Evolutionary conservation across 768 basidiomycete genomes (phyloP), one percentile per base, ranked within the genome.

Genomic region (Amanita inopinata): DNA sequence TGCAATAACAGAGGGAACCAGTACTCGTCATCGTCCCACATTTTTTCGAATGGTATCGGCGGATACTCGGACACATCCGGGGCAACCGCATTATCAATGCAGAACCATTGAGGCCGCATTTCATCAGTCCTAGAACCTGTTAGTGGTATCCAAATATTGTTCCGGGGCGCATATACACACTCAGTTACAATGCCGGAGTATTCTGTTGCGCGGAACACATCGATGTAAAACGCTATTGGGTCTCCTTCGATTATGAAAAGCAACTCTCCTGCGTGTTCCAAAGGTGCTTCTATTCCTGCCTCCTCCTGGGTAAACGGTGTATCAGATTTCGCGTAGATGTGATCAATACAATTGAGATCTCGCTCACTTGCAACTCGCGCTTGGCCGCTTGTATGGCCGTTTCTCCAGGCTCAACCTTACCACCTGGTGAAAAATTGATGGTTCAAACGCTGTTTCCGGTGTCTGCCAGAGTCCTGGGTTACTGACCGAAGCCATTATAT

Each of bases 51-150:
- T 0, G 87, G 87, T 22, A 89, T 75, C 0, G 60, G 51, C 19
- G 61, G 57, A 4, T 62, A 47, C 17, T 49, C 45, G 14, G 20
- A 24, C 27, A 30, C 44, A 28, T 20, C 37, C 32, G 27, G 7
- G 9, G 33, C 30, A 22, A 20, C 5, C 38, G 40, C 37, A 18
- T 36, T 48, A 49, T 52, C 45, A 17, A 69, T 50, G 11, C 69
- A 61, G 55, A 87, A 90, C 89, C 89, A 93, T 52, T 77, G 56
- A 0, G 90, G 90, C 14, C 69, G 69, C 89, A 93, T 93, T 56
- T 93, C 90, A 23, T 92, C 88, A 0, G 83, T 78, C 52, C 89
- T 92, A 39, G 15, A 47, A 30, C 18, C 6, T 27, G 18, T 19
- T 8, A 46, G 6, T 8, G 5, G 10, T 20, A n/a, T n/a, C 27